A percentile compares a stretch with the other conserved stretches of the same genome.
These are phyloP conservation scores for Tothia fuscella DNA, from an alignment of 2,329 filamentous ascomycete species.

Conservation along the genomic window DNA sequence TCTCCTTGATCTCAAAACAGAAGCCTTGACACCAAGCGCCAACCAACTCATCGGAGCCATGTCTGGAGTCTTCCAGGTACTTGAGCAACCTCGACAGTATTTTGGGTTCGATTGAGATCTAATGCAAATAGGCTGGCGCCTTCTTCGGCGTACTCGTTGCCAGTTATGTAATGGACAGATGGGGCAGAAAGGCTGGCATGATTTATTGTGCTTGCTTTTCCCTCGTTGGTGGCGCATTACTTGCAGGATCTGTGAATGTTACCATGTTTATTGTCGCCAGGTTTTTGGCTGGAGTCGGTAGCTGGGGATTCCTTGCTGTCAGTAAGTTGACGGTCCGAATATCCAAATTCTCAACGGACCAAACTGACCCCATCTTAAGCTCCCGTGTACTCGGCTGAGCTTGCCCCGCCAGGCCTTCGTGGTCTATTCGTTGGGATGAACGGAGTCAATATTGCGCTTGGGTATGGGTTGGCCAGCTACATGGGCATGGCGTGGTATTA, in stretches of 20 bases:
- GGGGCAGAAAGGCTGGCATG: constrained; percentile 17
- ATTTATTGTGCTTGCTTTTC: constrained; percentile 15
- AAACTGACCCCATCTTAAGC: constrained; percentile 11
- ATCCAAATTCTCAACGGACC: no score
- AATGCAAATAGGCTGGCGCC: constrained; percentile 12
- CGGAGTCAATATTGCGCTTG: constrained; percentile 17
- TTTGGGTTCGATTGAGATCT: neutral
- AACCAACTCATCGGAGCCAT: constrained; percentile 16
- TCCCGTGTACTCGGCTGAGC: constrained; percentile 16
- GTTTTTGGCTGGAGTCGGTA: constrained; percentile 13
- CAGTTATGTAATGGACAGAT: constrained; percentile 15
- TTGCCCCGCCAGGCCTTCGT: constrained; percentile 16
- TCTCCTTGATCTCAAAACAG: constrained; percentile 14
- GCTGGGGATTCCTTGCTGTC: constrained; percentile 18
- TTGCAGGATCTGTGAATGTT: constrained; percentile 14
- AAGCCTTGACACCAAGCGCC: constrained; percentile 11
- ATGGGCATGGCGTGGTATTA: constrained; percentile 15
- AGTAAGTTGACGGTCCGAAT: constrained; percentile 12
- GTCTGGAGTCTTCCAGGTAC: constrained; percentile 16
- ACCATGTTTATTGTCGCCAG: constrained; percentile 15
- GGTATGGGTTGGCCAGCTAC: constrained; percentile 17
- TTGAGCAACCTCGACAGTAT: neutral
- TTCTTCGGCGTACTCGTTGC: constrained; percentile 14
- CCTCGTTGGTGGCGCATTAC: constrained; percentile 15
- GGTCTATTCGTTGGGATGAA: constrained; percentile 19